Percentiles rank a stretch among this genome's conserved stretches.
phyloP scores from a whole-genome alignment of 306 rosid genomes.

The Dryas octopetala region DNA sequence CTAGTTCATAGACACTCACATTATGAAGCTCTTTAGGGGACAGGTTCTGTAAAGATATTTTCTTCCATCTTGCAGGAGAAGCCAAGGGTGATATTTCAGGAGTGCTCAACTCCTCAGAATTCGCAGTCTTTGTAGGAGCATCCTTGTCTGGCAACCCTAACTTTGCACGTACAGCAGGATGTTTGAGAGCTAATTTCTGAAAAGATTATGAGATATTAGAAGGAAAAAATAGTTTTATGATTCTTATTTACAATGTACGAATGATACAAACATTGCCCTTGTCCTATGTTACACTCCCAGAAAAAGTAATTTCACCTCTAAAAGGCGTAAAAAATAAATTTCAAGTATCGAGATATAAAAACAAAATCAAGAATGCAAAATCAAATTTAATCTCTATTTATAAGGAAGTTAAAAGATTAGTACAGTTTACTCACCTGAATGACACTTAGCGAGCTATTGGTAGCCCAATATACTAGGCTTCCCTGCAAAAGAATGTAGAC shows the following conservation, averaged over 20 bases:
- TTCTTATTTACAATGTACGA: neutral
- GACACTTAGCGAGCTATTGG: constrained; percentile 64
- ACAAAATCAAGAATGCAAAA: constrained; percentile 12
- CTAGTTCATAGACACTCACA: constrained; percentile 53
- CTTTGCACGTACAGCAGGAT: constrained; percentile 64
- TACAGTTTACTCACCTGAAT: constrained; percentile 56
- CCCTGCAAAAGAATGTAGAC: constrained; percentile 58
- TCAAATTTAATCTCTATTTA: neutral
- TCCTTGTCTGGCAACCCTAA: constrained; percentile 57
- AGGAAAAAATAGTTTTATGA: neutral
- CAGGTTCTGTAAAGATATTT: constrained; percentile 54
- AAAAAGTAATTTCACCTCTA: neutral
- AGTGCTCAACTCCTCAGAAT: constrained; percentile 31
- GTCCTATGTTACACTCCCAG: too few species aligned
- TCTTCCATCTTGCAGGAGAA: constrained; percentile 28
- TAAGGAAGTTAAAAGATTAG: neutral
- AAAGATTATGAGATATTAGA: constrained; percentile 22
- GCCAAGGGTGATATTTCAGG: constrained; percentile 22
- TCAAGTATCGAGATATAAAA: neutral
- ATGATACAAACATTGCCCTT: too few species aligned
- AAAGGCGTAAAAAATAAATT: neutral
- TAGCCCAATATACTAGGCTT: constrained; percentile 84
- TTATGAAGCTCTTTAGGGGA: constrained; percentile 59
- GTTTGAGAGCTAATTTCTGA: constrained; percentile 70
- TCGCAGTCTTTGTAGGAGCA: constrained; percentile 27